Evolutionary conservation across 2,329 filamentous ascomycete species (phyloP), one percentile per base, ranked within the genome.

Genomic region (Hypoxylon sp.): DNA sequence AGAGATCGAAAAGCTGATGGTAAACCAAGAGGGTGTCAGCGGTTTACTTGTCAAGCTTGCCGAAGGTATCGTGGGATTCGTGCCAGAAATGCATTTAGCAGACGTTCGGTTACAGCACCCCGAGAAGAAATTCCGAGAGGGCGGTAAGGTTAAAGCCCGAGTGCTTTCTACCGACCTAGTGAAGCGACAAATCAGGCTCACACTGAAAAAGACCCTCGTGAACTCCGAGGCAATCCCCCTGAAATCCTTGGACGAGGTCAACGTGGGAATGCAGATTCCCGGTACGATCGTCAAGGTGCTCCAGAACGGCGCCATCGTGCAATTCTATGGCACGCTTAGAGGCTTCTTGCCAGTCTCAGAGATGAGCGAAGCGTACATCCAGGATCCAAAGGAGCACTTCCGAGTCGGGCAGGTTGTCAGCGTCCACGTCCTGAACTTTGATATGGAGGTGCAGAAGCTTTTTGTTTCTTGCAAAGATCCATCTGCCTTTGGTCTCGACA

Each of bases 281-380:
- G 95, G 94, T 55, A 97, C 92, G 0, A 89, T 99, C 63, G 83
- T 96, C 65, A 96, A 90, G 63, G 80, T 99, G 9, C 81, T 92
- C 54, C 77, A 84, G 3, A 86, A 86, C 49, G 95, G 95, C 57
- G 95, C 95, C 9, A 86, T 94, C 15, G 89, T 99, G 49, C 92
- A 96, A 71, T 99, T 98, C 75, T 99, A 96, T 69, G 92, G 92
- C 15, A 77, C 81, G 7, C 81, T 99, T 17, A 86, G 87, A 64
- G 96, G 90, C 7, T 99, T 96, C 78, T 81, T 99, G 51, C 95
- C 95, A 2, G 88, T 96, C 0, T 91, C 91, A 1, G 94, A 99
- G 75, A 99, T 99, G 95, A 98, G 95, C 72, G 95, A 99, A 73
- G 92, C 93, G 9, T 97, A 89, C 71, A 97, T 99, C 69, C 85